Conservation (phyloP, 179 eudicot genomes). For the Heliamphora pulchella region DNA sequence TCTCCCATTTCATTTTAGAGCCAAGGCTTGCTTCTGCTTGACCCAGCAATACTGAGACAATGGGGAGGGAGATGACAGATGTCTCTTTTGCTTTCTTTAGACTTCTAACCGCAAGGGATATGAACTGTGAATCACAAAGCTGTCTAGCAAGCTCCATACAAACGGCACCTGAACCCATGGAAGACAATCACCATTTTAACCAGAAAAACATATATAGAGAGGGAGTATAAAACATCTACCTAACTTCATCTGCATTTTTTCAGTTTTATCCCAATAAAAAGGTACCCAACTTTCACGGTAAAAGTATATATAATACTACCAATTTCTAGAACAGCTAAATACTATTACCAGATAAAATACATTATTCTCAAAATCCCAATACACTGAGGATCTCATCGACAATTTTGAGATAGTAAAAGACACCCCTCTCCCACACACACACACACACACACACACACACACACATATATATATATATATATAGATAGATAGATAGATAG, state of each 20-base stretch:
- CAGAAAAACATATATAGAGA: neutral
- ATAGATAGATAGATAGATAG: too few species aligned
- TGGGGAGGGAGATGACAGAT: conserved; percentile 49
- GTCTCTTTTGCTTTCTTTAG: conserved; percentile 58
- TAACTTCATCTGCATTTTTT: neutral
- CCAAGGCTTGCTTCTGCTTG: conserved; percentile 97
- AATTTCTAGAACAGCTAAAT: neutral
- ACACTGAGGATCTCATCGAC: neutral
- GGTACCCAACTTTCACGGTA: neutral
- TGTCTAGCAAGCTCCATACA: conserved; percentile 78
- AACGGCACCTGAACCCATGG: conserved; percentile 53
- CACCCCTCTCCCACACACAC: neutral
- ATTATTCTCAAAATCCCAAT: neutral
- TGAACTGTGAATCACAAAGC: conserved; percentile 45
- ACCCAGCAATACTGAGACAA: conserved; percentile 61
- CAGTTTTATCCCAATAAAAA: neutral
- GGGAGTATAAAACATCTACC: neutral
- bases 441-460: neutral
- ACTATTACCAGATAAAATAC: neutral
- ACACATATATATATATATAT: neutral
- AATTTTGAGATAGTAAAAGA: neutral
- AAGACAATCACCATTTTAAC: neutral
- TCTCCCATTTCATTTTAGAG: conserved; percentile 68
- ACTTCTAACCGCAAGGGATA: conserved; percentile 58
- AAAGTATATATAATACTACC: neutral